Conservation (phyloP, 306 rosid genomes). For the Vachellia pachyceras region DNA sequence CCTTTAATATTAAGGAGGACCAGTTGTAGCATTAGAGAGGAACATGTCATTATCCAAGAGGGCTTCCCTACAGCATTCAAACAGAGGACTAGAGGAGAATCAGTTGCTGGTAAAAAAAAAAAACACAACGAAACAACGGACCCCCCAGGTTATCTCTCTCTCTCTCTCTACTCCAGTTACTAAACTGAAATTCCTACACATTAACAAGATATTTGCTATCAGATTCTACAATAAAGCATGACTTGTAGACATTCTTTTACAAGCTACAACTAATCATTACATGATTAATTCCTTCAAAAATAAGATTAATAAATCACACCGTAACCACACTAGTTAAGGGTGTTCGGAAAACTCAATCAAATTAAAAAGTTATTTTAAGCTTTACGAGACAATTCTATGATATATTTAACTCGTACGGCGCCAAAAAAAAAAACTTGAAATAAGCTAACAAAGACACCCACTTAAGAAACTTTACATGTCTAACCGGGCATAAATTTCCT, state of each 20-base stretch:
- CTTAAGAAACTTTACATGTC: neutral
- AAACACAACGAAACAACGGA: neutral
- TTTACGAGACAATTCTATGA: no score
- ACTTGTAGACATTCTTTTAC: neutral
- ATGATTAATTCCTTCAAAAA: neutral
- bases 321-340: no score
- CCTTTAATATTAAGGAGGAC: no score
- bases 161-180: neutral
- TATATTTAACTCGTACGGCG: no score
- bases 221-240: neutral
- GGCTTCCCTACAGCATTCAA: neutral
- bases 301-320: neutral
- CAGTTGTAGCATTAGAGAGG: no score
- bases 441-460: neutral
- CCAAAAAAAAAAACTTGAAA: neutral
- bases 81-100: no score
- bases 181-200: neutral
- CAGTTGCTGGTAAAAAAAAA: no score
- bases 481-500: neutral
- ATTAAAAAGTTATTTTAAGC: no score
- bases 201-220: neutral
- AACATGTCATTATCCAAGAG: neutral
- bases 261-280: no score
- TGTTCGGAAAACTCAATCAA: no score
- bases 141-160: neutral